A percentile compares a stretch with the other conserved stretches of the same genome.
Conservation (phyloP, 2,329 filamentous ascomycete genomes). For the Orbilia blumenaviensis region DNA sequence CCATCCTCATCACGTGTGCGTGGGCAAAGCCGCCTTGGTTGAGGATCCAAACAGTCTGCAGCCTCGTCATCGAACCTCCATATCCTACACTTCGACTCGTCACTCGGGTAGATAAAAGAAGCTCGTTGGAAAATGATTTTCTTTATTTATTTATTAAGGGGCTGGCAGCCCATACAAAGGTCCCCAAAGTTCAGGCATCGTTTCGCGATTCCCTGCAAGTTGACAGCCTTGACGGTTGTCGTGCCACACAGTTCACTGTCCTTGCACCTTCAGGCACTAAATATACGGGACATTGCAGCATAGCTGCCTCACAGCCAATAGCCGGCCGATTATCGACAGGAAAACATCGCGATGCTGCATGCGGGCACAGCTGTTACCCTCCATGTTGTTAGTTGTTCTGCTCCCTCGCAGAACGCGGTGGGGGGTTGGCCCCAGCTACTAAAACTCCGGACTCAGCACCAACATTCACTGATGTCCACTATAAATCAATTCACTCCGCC, state of each 20-base stretch:
- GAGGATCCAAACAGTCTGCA: neutral
- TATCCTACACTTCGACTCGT: too few species aligned
- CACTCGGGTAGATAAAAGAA: too few species aligned
- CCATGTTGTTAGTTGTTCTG: neutral
- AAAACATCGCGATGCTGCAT: neutral
- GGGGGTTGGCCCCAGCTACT: too few species aligned
- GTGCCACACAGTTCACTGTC: neutral
- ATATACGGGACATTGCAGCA: neutral
- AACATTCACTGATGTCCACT: too few species aligned
- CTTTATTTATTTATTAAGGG: neutral
- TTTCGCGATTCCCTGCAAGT: neutral
- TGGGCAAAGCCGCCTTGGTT: neutral
- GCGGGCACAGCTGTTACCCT: neutral
- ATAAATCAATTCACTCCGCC: too few species aligned
- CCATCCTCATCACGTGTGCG: neutral
- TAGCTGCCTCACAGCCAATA: neutral
- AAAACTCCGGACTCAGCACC: too few species aligned
- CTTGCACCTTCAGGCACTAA: neutral
- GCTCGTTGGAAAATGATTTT: neutral
- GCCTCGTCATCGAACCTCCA: neutral
- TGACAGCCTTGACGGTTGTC: neutral
- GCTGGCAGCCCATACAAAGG: neutral
- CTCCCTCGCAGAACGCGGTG: too few species aligned
- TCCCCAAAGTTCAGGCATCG: conserved; percentile 2
- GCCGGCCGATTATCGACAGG: neutral